These are phyloP conservation scores for Elsinoe ampelina DNA, from an alignment of 2,329 filamentous ascomycete species.

Conservation along the genomic window DNA sequence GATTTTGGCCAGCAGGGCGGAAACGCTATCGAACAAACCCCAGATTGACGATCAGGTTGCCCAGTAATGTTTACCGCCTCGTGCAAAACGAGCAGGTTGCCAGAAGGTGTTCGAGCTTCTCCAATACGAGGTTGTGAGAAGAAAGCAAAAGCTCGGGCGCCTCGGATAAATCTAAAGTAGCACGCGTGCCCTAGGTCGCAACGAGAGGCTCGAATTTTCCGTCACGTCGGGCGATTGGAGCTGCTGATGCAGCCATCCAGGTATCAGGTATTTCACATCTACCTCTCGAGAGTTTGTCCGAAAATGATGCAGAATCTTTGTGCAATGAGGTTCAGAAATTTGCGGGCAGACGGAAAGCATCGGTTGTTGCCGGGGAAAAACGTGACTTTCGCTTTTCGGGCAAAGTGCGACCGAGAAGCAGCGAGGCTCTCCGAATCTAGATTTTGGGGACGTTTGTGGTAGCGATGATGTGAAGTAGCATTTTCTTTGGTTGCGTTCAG, in stretches of 20 bases:
- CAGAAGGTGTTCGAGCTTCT: not conserved
- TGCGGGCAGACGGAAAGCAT: not conserved
- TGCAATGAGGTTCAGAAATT: not conserved
- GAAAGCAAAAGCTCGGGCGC: constrained; percentile 2
- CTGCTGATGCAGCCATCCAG: not conserved
- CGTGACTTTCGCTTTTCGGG: not conserved
- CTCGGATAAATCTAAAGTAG: not conserved
- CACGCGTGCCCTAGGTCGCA: not conserved
- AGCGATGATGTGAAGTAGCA: constrained; percentile 6
- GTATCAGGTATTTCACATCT: not conserved
- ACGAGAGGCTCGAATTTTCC: not conserved
- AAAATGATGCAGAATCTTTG: not conserved
- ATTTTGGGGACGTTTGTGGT: not conserved
- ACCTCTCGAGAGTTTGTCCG: not conserved
- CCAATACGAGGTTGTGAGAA: not conserved
- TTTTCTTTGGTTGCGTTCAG: too few species aligned
- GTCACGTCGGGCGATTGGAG: not conserved
- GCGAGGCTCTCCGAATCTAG: too few species aligned
- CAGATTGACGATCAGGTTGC: not conserved
- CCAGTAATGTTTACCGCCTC: not conserved
- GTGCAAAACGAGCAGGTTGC: not conserved
- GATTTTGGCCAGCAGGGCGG: too few species aligned
- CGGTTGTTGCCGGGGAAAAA: not conserved
- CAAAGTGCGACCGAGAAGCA: too few species aligned
- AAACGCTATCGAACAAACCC: too few species aligned